Evolutionary conservation across 2,329 filamentous ascomycete genomes (phyloP).

Genomic region (Aspergillus versicolor): DNA sequence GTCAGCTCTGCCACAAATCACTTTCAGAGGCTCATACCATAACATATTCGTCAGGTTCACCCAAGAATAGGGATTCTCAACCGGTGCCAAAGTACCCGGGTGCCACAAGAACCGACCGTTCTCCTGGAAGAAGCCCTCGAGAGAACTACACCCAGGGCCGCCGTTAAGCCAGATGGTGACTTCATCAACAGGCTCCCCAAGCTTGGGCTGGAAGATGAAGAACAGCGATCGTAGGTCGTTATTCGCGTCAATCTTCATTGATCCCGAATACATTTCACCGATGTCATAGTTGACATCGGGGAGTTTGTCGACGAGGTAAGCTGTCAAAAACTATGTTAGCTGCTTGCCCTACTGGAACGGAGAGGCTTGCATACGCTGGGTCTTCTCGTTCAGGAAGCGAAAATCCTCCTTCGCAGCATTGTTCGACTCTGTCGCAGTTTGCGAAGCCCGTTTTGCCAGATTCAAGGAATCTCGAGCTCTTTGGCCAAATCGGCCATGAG

Average conservation of each 20-base stretch:
- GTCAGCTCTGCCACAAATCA: background rate
- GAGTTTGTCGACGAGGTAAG: conserved; percentile 64
- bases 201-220: conserved; percentile 51
- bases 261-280: conserved; percentile 50
- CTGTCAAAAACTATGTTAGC: conserved; percentile 31
- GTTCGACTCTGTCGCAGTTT: conserved; percentile 14
- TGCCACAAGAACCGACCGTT: conserved; percentile 74
- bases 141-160: conserved; percentile 56
- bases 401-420: conserved; percentile 20
- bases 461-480: conserved; percentile 24
- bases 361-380: conserved; percentile 22
- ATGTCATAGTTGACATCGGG: conserved; percentile 71
- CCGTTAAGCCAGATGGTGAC: conserved; percentile 52
- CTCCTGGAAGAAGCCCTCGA: conserved; percentile 71
- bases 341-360: background rate
- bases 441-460: conserved; percentile 20
- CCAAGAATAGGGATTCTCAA: conserved; percentile 71
- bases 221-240: conserved; percentile 48
- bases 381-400: conserved; percentile 27
- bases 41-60: conserved; percentile 73
- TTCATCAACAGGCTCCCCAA: conserved; percentile 45
- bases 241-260: conserved; percentile 54
- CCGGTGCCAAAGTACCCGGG: conserved; percentile 65
- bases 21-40: conserved; percentile 51
- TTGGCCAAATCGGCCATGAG: conserved; percentile 28